Evolutionary conservation across 2,329 filamentous ascomycete genomes (phyloP).

Genomic region (Metarhizium rileyi): DNA sequence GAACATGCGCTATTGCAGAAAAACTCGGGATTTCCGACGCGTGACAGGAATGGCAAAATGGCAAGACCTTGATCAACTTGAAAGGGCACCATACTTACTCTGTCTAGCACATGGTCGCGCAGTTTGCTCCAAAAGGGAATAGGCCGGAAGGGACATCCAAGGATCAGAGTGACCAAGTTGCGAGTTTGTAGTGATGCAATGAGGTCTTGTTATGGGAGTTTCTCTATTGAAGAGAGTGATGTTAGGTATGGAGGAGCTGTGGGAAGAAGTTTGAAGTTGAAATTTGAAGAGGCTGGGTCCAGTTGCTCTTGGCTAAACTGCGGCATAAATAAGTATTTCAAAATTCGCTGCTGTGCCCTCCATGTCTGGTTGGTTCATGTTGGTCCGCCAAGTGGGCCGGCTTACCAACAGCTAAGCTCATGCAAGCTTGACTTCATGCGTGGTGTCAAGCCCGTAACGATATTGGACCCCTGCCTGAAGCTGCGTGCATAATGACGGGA

Average conservation of each 20-base stretch:
- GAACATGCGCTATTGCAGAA: too few species aligned
- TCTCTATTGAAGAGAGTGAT: not conserved
- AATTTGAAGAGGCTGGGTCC: not conserved
- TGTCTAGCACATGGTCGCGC: slow-evolving; percentile 21
- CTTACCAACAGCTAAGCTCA: too few species aligned
- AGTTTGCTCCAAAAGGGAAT: slow-evolving; percentile 7
- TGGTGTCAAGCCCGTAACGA: too few species aligned
- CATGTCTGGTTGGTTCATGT: too few species aligned
- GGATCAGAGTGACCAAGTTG: not conserved
- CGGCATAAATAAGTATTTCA: too few species aligned
- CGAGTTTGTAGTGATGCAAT: not conserved
- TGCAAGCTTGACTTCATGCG: too few species aligned
- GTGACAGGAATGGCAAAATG: not conserved
- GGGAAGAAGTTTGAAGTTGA: too few species aligned
- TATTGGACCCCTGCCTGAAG: too few species aligned
- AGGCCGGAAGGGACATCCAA: not conserved
- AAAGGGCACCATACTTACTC: slow-evolving; percentile 14
- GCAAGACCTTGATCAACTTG: not conserved
- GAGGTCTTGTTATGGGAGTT: not conserved
- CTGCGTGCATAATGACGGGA: too few species aligned
- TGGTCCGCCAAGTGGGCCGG: too few species aligned
- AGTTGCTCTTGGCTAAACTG: slow-evolving; percentile 3
- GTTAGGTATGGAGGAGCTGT: not conserved
- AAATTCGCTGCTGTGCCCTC: too few species aligned
- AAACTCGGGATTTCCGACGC: not conserved